These are phyloP conservation scores for Hortaea werneckii DNA, from an alignment of 2,329 filamentous ascomycete genomes.

Conservation along the genomic window DNA sequence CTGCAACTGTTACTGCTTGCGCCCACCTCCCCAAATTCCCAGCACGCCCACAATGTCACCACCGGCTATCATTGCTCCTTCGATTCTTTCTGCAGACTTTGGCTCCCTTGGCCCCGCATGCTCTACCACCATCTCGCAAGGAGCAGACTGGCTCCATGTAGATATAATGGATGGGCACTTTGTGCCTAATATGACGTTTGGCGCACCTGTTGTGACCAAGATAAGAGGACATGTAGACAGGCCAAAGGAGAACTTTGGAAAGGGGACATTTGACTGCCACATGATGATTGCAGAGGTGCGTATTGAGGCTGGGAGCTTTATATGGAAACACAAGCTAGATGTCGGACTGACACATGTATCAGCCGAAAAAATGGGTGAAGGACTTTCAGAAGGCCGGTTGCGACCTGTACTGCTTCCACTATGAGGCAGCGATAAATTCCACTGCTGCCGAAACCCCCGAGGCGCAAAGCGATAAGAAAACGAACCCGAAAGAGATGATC, in stretches of 20 bases:
- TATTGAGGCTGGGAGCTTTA: background rate
- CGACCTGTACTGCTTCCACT: conserved; percentile 99
- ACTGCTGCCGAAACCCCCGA: conserved; percentile 74
- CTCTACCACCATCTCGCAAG: conserved; percentile 70
- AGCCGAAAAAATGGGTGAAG: conserved; percentile 97
- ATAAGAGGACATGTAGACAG: conserved; percentile 76
- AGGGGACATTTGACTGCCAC: conserved; percentile 96
- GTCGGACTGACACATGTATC: conserved; percentile 16
- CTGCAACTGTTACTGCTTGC: no score
- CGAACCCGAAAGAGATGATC: conserved; percentile 75
- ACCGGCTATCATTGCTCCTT: conserved; percentile 88
- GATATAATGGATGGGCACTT: conserved; percentile 99
- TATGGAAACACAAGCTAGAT: background rate
- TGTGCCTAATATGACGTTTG: conserved; percentile 96
- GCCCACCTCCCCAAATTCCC: no score
- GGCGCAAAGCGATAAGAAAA: conserved; percentile 57
- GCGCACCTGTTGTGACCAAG: conserved; percentile 87
- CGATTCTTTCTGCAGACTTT: conserved; percentile 97
- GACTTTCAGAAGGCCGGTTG: conserved; percentile 90
- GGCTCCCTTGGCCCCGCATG: conserved; percentile 79
- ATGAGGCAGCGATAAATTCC: conserved; percentile 80
- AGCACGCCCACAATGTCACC: conserved; percentile 57
- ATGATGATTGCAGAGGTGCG: conserved; percentile 98
- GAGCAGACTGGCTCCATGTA: conserved; percentile 88
- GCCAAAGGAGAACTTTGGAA: conserved; percentile 58